Conservation (phyloP, 257 asterid species). For the Nicotiana undulata region DNA sequence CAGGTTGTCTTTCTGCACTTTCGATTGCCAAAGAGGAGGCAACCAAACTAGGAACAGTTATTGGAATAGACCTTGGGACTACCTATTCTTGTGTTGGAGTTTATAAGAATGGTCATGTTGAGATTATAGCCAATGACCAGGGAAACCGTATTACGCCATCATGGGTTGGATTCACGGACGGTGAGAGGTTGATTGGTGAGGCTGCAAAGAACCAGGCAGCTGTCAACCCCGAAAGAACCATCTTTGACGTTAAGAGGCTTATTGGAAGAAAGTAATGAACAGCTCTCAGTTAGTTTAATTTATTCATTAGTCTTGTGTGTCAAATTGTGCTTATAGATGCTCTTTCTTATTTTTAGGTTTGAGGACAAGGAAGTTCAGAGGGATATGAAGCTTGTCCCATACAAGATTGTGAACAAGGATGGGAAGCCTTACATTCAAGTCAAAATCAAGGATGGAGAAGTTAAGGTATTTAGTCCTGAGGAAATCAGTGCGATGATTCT, state of each 20-base stretch:
- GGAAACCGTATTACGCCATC: neutral
- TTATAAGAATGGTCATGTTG: constrained; percentile 13
- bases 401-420: constrained; percentile 73
- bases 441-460: constrained; percentile 67
- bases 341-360: constrained; percentile 31
- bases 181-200: constrained; percentile 54
- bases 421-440: constrained; percentile 81
- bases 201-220: constrained; percentile 27
- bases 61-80: constrained; percentile 88
- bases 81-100: constrained; percentile 96
- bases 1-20: constrained; percentile 59
- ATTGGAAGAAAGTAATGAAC: neutral
- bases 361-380: constrained; percentile 82
- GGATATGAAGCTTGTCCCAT: constrained; percentile 84
- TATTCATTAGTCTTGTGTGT: neutral
- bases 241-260: neutral
- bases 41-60: constrained; percentile 68
- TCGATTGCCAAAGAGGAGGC: constrained; percentile 66
- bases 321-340: neutral
- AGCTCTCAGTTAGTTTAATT: neutral
- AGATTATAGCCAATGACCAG: neutral
- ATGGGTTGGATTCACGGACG: neutral
- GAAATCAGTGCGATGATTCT: constrained; percentile 85
- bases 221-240: neutral
- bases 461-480: constrained; percentile 87